Base-by-base conservation (phyloP, 2,329 filamentous ascomycete species). In the Monosporascus sp. region DNA sequence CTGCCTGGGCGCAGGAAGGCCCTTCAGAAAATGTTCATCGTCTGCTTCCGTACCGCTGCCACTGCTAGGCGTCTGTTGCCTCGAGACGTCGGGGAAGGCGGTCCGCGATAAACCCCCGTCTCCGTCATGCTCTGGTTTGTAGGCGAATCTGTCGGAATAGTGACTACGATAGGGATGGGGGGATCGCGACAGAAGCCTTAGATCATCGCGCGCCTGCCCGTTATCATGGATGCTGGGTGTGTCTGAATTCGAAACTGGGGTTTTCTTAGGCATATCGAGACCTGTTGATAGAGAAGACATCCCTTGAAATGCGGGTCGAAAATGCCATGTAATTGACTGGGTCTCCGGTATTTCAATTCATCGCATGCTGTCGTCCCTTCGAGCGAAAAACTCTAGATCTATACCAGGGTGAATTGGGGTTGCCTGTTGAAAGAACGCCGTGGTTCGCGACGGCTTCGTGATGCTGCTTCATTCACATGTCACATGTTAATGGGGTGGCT, bases 41-140 rank as follows among this genome's bases (percentile, higher is more conserved):
- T 97, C 93, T 40, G 93, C 93, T 68, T 97, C 93, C 19, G 92
- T 96, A 24, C 93, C 93, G 68, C 91, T 96, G 61, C 96, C 92
- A 69, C 90, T 96, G 11, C 82, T 82, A 2, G 84, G 79, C 1
- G 79, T 77, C 5, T 81, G 82, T 50, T 81, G 78, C 58, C 76
- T 78, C 54, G 73, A 69, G 57, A 75, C 71, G 45, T 63, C 56
- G 7, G 68, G 64, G 37, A 65, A 60, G 3, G 62, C 55, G 26
- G 61, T 59, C 11, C 52, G 55, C 6, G 60, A 55, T 27, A 58
- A 53, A 48, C 50, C 57, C 57, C 53, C 64, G 60, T 55, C 60
- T 48, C 55, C 62, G 57, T 38, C 37, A 52, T 58, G 56, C 19
- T 52, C 60, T 19, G 59, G 55, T 16, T 53, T 55, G 20, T 58